Base-by-base conservation (phyloP, 1,284 basidiomycete species). In the Ceraceosorus guamensis region DNA sequence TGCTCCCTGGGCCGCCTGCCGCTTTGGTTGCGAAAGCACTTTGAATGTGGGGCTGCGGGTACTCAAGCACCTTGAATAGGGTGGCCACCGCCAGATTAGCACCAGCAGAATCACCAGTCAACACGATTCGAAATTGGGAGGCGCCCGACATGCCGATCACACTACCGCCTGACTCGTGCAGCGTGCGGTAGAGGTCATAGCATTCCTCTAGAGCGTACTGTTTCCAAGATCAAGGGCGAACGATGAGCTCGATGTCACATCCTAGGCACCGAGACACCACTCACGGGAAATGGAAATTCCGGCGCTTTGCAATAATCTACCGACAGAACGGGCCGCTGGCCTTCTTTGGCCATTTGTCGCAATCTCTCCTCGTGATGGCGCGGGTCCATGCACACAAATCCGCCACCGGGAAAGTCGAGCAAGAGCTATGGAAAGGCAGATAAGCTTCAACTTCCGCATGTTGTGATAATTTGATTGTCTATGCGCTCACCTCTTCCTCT, bases 281-380 rank as follows among this genome's bases (percentile, higher is more conserved):
- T 24, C 24, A 24, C 24, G 8, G 64, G 63, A 30, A 63, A 67
- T 31, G 63, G 66, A 14, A 79, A 84, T 78, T 75, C 91, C 5
- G 92, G 92, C 31, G 91, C 89, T 78, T 97, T 98, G 53, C 91
- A 89, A 75, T 97, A 97, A 67, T 97, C 89, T 50, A 97, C 83
- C 6, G 88, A 83, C 44, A 97, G 79, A 2, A 97, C 83, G 8
- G 89, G 88, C 69, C 85, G 85, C 6, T 86, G 83, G 0, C 88
- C 90, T 56, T 82, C 81, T 44, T 84, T 81, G 4, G 91, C 87
- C 89, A 93, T 93, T 63, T 83, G 81, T 50, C 88, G 81, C 48
- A 97, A 80, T n/a, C 93, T 82, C 73, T 97, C 93, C 77, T 95
- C 91, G 68, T 96, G 93, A 77, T 96, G 91, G 66, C 50, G 24